Base-by-base conservation (phyloP, 2,329 filamentous ascomycete genomes). In the Coniella lustricola region DNA sequence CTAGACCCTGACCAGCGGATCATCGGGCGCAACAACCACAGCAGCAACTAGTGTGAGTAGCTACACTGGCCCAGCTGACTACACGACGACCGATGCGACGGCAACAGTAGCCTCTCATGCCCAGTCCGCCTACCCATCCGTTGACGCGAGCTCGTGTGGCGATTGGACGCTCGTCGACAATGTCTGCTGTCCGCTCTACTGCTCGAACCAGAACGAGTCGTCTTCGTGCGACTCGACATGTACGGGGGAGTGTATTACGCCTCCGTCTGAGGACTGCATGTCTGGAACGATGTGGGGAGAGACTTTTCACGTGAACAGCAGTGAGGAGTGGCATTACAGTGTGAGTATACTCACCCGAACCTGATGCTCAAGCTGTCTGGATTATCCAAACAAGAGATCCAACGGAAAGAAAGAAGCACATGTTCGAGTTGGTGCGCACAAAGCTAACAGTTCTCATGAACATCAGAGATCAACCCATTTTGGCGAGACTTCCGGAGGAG, bases 241-340 rank as follows among this genome's bases (percentile, higher is more conserved):
- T 25, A 44, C 41, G 17, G 41, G 41, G 8, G 41, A 32, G 17
- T 44, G 41, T 14, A 7, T 22, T 14, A 32, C 29, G 29, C 41
- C 41, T 8, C 41, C 41, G 12, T 44, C 41, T 17, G 41, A 13
- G 8, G 41, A 44, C 41, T 44, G 41, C 32, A 44, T 21, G 41
- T 44, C 41, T 16, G 41, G 41, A 4, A 34, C 41, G n/a, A 44
- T 44, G 41, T 44, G 41, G 41, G 41, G 41, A 14, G 41, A 44
- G 41, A 32, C 29, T 13, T 35, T 33, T 9, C 41, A 44, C 14
- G 41, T 44, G 3, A 44, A 32, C 7, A 29, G 32, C 29, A 44
- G 17, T 7, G 41, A 34, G 41, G 32, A 32, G 4, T 44, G 41
- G 41, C 32, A 35, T 18, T 44, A 44, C 29, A 44, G 41, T 10